phyloP scores from a whole-genome alignment of 106 monocot species.

The Apostasia ramifera region DNA sequence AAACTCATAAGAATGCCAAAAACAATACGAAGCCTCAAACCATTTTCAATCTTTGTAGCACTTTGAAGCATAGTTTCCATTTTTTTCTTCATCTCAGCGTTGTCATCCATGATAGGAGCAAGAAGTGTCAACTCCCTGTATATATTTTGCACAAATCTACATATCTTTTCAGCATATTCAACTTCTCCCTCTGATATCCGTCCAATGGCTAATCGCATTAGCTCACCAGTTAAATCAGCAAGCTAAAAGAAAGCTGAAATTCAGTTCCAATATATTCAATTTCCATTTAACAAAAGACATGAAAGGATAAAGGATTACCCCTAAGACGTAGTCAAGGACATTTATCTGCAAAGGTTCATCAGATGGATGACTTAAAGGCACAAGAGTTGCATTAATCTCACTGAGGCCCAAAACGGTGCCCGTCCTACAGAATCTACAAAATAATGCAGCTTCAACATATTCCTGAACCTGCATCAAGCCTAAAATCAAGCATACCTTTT shows the following conservation, averaged over 20 bases:
- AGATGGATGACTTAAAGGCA: constrained; percentile 33
- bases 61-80: constrained; percentile 98
- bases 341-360: constrained; percentile 71
- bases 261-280: neutral
- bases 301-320: constrained; percentile 33
- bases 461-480: constrained; percentile 65
- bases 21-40: constrained; percentile 18
- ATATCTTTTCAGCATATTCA: constrained; percentile 87
- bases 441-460: constrained; percentile 93
- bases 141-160: constrained; percentile 71
- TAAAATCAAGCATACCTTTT: neutral
- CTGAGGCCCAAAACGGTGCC: constrained; percentile 50
- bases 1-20: too few species aligned
- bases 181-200: constrained; percentile 95
- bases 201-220: constrained; percentile 95
- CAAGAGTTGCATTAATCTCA: constrained; percentile 60
- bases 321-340: constrained; percentile 76
- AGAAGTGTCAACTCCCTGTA: constrained; percentile 79
- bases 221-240: constrained; percentile 90
- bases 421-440: constrained; percentile 65
- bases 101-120: constrained; percentile 81
- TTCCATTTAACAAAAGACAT: neutral
- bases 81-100: constrained; percentile 96
- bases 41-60: constrained; percentile 91
- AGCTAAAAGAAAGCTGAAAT: constrained; percentile 29